Conservation (phyloP, 306 rosid species). For the Phaseolus lunatus region DNA sequence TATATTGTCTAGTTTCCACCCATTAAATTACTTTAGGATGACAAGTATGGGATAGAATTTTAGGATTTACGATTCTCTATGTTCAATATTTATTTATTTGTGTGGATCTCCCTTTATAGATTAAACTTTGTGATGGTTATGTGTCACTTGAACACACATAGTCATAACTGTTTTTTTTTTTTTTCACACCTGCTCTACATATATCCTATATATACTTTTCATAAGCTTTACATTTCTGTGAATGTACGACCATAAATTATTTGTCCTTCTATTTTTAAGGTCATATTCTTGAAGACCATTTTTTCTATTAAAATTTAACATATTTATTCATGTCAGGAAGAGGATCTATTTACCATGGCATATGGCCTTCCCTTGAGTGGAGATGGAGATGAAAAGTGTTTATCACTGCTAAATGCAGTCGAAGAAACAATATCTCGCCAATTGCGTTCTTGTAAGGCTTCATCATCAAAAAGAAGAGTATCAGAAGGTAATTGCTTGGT, state of each 20-base stretch:
- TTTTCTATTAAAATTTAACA: constrained; percentile 16
- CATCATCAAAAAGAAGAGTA: constrained; percentile 67
- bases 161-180: constrained; percentile 32
- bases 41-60: constrained; percentile 32
- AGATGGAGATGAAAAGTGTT: constrained; percentile 90
- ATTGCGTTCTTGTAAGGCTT: constrained; percentile 87
- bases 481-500: constrained; percentile 63
- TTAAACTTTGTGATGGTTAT: constrained; percentile 15
- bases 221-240: constrained; percentile 19
- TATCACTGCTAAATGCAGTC: constrained; percentile 82
- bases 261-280: constrained; percentile 29
- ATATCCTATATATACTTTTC: constrained; percentile 12
- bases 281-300: not conserved
- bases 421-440: constrained; percentile 93
- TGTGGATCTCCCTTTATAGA: constrained; percentile 30
- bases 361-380: constrained; percentile 91
- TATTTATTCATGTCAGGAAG: constrained; percentile 76
- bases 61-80: constrained; percentile 33
- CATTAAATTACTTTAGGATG: constrained; percentile 15
- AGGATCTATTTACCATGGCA: constrained; percentile 89
- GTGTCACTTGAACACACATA: not conserved
- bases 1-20: not conserved
- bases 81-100: constrained; percentile 15
- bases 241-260: constrained; percentile 10
- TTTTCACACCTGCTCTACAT: constrained; percentile 21